Base-by-base conservation (phyloP, 1,284 basidiomycete genomes). In the Exobasidium rhododendri region DNA sequence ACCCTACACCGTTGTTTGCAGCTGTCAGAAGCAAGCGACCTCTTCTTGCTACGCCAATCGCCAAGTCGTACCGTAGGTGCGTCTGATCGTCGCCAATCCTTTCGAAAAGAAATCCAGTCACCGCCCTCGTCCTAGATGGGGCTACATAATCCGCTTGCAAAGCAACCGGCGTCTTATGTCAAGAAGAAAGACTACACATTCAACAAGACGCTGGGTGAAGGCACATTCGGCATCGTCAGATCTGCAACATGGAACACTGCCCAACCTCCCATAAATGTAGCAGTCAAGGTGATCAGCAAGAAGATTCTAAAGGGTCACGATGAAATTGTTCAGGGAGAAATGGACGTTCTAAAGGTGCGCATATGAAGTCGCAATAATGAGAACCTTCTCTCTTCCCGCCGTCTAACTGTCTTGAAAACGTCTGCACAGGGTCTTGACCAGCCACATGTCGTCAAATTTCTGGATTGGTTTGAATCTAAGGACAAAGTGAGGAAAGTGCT, bases 391-490 rank as follows among this genome's bases (percentile, higher is more conserved):
- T 14, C 14, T n/a, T 14, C 43, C 14, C 43, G n/a, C n/a, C n/a
- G n/a, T n/a, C n/a, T n/a, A n/a, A n/a, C n/a, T n/a, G n/a, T 20
- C 49, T 24, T 13, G 22, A 13, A 11, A 29, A 10, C 11, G 13
- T 13, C 11, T 51, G 11, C 43, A 17, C 50, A 60, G 50, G 74
- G 74, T 7, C 68, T 79, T 17, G 68, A 77, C 35, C 75, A 78
- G 47, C 77, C 73, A 0, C 73, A 75, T 53, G 29, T 80, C 89
- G 91, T 94, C 71, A 80, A 79, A 60, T 72, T 78, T 14, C 61
- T 79, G 44, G 77, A 80, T 50, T 80, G 80, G 78, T 81, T 81
- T 68, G 78, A 80, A 63, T 67, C 63, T 40, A 73, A 71, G 44
- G 73, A 77, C 51, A 67, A 70, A 59, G 63, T 64, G 22, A 14